Conservation (phyloP, 441 rosid species). For the Eruca vesicaria region DNA sequence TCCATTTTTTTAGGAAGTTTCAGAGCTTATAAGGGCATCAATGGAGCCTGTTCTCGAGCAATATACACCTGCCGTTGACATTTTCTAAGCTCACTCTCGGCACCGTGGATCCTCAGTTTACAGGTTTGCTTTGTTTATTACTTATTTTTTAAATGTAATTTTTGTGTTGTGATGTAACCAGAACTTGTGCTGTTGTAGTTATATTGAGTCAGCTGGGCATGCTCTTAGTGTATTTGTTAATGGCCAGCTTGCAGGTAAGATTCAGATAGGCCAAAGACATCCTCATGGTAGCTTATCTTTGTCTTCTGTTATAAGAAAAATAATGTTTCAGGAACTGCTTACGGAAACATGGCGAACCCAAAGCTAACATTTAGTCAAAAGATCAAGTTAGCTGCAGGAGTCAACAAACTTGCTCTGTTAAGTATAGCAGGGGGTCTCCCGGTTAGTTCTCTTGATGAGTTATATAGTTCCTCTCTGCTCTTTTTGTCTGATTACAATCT, state of each 20-base stretch:
- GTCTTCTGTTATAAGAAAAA: background rate
- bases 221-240: slow-evolving; percentile 57
- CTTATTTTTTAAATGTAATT: too few relatives aligned
- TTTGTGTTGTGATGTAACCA: too few relatives aligned
- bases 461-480: too few relatives aligned
- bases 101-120: too few relatives aligned
- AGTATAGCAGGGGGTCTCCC: slow-evolving; percentile 61
- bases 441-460: slow-evolving; percentile 37
- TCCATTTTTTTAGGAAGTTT: too few relatives aligned
- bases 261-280: background rate
- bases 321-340: slow-evolving; percentile 43
- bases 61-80: too few relatives aligned
- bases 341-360: slow-evolving; percentile 40
- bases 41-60: too few relatives aligned
- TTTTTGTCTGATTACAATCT: background rate
- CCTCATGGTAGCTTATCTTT: slow-evolving; percentile 1
- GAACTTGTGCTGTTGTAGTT: too few relatives aligned
- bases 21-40: too few relatives aligned
- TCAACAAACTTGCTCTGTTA: slow-evolving; percentile 58
- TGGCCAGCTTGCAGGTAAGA: slow-evolving; percentile 52
- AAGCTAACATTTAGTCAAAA: slow-evolving; percentile 44
- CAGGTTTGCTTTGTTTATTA: too few relatives aligned
- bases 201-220: slow-evolving; percentile 53
- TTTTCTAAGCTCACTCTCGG: too few relatives aligned
- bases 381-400: slow-evolving; percentile 51